A percentile compares a stretch with the other conserved stretches of the same genome.
Conservation (phyloP, 176 grass and related monocot species). For the Carex pumila region DNA sequence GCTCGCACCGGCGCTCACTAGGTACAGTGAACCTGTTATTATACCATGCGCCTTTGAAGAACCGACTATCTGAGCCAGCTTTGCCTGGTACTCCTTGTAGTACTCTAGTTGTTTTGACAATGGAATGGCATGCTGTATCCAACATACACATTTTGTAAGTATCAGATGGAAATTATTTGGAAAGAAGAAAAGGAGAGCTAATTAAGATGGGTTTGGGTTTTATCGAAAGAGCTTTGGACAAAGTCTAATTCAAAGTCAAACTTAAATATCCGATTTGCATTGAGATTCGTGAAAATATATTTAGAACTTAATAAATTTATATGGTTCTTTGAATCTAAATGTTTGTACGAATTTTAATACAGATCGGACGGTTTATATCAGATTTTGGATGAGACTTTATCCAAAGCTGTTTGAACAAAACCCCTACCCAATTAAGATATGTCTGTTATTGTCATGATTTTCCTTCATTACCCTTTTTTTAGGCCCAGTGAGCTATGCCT, state of each 20-base stretch:
- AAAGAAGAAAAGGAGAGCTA: not conserved
- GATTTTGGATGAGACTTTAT: no score
- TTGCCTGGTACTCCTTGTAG: conserved; percentile 72
- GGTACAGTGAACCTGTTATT: conserved; percentile 49
- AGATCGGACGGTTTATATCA: no score
- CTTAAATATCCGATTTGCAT: no score
- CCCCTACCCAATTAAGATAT: not conserved
- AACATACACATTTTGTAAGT: not conserved
- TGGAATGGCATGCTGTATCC: conserved; percentile 62
- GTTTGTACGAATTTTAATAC: no score
- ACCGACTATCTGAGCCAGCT: conserved; percentile 48
- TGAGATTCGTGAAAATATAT: no score
- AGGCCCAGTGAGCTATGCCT: not conserved
- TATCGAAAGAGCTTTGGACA: no score
- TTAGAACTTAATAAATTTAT: no score
- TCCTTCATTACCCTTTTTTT: not conserved
- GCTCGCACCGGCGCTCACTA: conserved; percentile 64
- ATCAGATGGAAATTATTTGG: conserved; percentile 1
- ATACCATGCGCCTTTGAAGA: conserved; percentile 40
- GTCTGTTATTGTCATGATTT: not conserved
- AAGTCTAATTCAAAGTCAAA: no score
- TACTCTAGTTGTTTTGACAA: conserved; percentile 73
- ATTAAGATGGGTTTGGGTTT: not conserved
- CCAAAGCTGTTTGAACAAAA: no score
- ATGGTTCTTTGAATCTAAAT: no score